Base-by-base conservation (phyloP, 225 moss, liverwort and hornwort species). In the Polytrichum commune region DNA sequence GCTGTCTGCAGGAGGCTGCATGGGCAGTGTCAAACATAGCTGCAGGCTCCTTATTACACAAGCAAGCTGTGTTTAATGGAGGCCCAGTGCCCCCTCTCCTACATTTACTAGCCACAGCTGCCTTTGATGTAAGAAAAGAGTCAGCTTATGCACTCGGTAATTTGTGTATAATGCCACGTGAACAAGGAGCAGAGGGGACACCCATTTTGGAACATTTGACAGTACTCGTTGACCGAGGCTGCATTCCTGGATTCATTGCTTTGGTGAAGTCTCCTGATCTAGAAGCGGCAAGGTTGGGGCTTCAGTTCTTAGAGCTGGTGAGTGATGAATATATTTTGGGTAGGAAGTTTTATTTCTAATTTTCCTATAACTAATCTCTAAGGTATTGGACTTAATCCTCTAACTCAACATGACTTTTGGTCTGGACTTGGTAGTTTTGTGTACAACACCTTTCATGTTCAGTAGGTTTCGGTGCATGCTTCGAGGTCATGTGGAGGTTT, bases 291-390 rank as follows among this genome's bases (percentile, higher is more conserved):
- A 83, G 82, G 75, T 77, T 97, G 73, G 97, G 97, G 60, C 89
- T 97, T 68, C 93, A 97, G 78, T 97, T 97, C 73, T 88, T 94
- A 5, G 94, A 97, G 72, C 83, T 94, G 92, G 97, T 97, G 80
- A 80, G 84, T 29, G 30, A 54, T 6, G 16, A 58, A 20, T 6
- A 58, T n/a, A 24, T 24, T 58, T 16, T 46, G 46, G 46, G 46
- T 46, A 4, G 46, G 46, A 13, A 46, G 13, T 46, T 46, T 46
- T 13, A 46, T 46, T 13, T 46, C 46, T 46, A 16, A 16, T 13
- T 46, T 46, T 16, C 3, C 9, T 35, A 2, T 35, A 35, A 46
- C 46, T 46, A 13, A 16, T 46, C 3, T 13, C 10, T 46, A 16
- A 46, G 46, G 46, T 46, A 16, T 46, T 46, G 46, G 16, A 46